phyloP scores from a whole-genome alignment of 2,329 filamentous ascomycete species.

The Alternaria gansuensis region DNA sequence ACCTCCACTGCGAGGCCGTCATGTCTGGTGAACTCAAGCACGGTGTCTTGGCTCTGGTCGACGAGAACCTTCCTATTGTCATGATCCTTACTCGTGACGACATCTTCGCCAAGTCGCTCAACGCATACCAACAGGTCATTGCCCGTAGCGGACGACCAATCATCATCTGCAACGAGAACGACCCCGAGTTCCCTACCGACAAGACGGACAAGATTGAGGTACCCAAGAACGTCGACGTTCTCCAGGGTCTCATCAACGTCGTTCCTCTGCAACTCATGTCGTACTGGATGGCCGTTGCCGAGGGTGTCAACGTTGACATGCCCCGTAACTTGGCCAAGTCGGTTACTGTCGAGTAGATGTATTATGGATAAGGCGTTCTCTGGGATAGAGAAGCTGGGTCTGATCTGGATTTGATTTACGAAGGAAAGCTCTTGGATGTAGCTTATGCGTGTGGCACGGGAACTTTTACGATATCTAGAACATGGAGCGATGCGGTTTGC shows the following conservation, averaged over 20 bases:
- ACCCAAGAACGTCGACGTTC: constrained; percentile 90
- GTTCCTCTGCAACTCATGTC: constrained; percentile 97
- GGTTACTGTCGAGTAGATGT: constrained; percentile 90
- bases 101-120: constrained; percentile 98
- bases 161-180: constrained; percentile 93
- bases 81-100: constrained; percentile 98
- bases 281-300: constrained; percentile 97
- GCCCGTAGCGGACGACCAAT: constrained; percentile 95
- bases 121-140: constrained; percentile 99
- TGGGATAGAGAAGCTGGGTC: constrained; percentile 32
- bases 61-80: constrained; percentile 98
- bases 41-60: constrained; percentile 94
- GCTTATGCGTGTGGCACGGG: constrained; percentile 26
- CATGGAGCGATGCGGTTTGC: constrained; percentile 24
- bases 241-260: constrained; percentile 97
- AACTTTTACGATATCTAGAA: constrained; percentile 31
- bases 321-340: constrained; percentile 98
- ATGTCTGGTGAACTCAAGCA: constrained; percentile 99
- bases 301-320: constrained; percentile 98
- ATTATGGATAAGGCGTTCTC: constrained; percentile 26
- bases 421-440: constrained; percentile 35
- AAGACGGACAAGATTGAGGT: constrained; percentile 98
- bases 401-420: constrained; percentile 38
- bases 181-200: constrained; percentile 86
- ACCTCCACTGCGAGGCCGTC: constrained; percentile 98